Base-by-base conservation (phyloP, 768 basidiomycete genomes). In the Termitomyces sp. region DNA sequence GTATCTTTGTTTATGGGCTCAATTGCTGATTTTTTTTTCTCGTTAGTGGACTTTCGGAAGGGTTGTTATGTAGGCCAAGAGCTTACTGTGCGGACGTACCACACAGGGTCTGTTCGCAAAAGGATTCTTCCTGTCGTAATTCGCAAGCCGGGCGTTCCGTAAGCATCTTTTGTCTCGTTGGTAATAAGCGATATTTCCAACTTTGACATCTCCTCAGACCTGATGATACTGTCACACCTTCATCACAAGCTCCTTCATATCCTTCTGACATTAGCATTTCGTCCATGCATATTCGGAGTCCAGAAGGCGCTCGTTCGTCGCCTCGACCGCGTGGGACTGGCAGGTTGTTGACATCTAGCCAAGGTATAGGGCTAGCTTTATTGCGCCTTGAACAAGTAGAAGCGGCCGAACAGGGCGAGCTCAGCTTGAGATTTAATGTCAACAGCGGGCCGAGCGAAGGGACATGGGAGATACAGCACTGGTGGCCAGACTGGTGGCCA, bases 51-150 rank as follows among this genome's bases (percentile, higher is more conserved):
- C 72, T 98, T 97, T 70, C 79, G 92, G 56, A 99, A 99, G 74
- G 97, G 97, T 3, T 99, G 97, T 68, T 98, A 98, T 67, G 88
- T 98, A 5, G 97, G 97, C 9, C 97, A 99, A 77, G 97, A 98
- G 66, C 78, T 98, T 41, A 98, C 95, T 0, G 95, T 97, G 6
- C 84, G 97, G 52, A 98, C 96, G 37, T 96, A 96, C 70, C 94
- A 98, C 69, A 98, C 90, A 6, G 97, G 97, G 12, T 79, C 88
- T 28, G 76, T 97, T 44, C 81, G 97, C 60, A 98, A 98, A 70
- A 85, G 97, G 13, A 90, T 95, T 33, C 73, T 94, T 12, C 94
- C 94, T 2, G 82, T 98, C n/a, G 62, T 75, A 2, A 73, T 94
- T 33, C 77, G 82, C 60, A 61, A 75, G 47, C 62, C 70, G 48